phyloP scores from a whole-genome alignment of 2,329 filamentous ascomycete genomes.

The Colletotrichum horii region DNA sequence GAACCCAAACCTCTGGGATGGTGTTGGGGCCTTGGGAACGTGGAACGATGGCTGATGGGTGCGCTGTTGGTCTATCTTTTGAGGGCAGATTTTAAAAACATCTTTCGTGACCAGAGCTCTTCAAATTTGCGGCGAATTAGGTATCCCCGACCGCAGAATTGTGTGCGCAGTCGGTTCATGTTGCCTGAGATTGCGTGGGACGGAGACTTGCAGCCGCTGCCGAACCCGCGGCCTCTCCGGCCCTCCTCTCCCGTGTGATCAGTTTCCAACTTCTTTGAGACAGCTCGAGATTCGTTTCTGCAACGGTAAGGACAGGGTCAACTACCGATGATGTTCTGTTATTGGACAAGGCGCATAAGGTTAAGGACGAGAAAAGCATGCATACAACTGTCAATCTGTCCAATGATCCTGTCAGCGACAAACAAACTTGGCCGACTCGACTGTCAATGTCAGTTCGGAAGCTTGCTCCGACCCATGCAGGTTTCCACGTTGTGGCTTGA shows the following conservation, averaged over 20 bases:
- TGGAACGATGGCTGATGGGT: background rate
- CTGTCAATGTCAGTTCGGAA: constrained; percentile 2
- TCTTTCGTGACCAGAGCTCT: background rate
- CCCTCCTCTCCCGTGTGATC: background rate
- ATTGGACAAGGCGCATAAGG: background rate
- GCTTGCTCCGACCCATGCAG: background rate
- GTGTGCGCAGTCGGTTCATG: background rate
- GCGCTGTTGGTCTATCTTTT: background rate
- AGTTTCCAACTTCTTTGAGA: background rate
- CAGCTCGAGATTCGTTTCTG: background rate
- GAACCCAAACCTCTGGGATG: background rate
- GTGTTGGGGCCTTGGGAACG: background rate
- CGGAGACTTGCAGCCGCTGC: constrained; percentile 11
- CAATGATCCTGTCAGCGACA: background rate
- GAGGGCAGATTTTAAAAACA: background rate
- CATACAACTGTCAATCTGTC: background rate
- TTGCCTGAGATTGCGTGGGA: background rate
- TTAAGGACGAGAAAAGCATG: background rate
- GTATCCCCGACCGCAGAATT: background rate
- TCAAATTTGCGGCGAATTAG: background rate
- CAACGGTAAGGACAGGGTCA: background rate
- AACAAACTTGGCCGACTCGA: background rate
- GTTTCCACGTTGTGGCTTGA: background rate
- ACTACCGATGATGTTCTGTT: background rate
- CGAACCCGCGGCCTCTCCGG: background rate